phyloP scores from a whole-genome alignment of 2,329 filamentous ascomycete genomes.

The Fusarium nodosum region DNA sequence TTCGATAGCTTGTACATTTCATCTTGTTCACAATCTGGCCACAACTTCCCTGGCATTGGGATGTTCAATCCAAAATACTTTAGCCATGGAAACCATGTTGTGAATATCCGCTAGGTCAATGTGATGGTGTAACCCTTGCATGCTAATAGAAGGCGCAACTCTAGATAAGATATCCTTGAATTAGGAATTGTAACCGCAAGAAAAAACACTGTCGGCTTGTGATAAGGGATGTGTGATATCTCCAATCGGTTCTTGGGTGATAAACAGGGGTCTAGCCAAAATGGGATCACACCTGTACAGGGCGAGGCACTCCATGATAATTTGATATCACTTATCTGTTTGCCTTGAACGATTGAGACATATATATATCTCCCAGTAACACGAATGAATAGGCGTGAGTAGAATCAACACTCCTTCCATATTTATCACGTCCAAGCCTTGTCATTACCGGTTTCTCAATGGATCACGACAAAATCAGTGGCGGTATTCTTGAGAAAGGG shows the following conservation, averaged over 20 bases:
- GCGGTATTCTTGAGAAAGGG: constrained; percentile 21
- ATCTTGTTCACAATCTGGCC: not conserved
- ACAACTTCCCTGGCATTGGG: not conserved
- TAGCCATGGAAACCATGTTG: not conserved
- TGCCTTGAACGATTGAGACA: accelerated
- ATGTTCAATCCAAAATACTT: not conserved
- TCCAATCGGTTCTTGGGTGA: constrained; percentile 7
- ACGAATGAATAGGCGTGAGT: accelerated
- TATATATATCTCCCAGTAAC: not conserved
- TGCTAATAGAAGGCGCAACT: constrained; percentile 19
- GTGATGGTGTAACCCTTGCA: constrained; percentile 19
- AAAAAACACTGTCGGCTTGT: not conserved
- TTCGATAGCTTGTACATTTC: accelerated
- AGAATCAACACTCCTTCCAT: not conserved
- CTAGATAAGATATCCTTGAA: constrained; percentile 39
- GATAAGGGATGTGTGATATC: constrained; percentile 21
- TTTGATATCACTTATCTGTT: constrained; percentile 8
- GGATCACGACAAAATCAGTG: constrained; percentile 23
- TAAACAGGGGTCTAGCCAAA: constrained; percentile 33
- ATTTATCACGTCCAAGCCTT: too few relatives aligned
- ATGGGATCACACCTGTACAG: constrained; percentile 2
- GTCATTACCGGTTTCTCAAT: not conserved
- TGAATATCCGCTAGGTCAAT: not conserved
- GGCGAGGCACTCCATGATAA: not conserved
- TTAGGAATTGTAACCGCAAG: constrained; percentile 1